A percentile compares a stretch with the other conserved stretches of the same genome.
phyloP scores from a whole-genome alignment of 768 basidiomycete genomes.

The Termitomyces sp. region DNA sequence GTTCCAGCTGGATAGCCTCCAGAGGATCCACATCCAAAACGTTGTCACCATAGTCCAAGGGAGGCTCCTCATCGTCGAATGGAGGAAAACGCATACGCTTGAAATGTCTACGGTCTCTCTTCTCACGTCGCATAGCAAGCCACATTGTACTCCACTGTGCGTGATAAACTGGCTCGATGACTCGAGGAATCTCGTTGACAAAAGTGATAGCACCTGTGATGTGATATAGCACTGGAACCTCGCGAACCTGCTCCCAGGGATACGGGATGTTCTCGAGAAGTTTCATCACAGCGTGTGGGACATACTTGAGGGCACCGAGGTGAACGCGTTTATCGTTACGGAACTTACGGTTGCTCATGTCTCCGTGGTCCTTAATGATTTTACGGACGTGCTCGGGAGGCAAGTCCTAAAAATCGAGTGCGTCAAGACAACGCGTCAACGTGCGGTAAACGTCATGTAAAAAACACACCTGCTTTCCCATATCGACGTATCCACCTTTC shows the following conservation, averaged over 20 bases:
- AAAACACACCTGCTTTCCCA: constrained; percentile 83
- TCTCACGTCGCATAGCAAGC: constrained; percentile 98
- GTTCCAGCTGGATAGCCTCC: constrained; percentile 95
- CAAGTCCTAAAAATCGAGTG: constrained; percentile 58
- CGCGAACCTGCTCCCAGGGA: constrained; percentile 99
- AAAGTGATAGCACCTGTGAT: constrained; percentile 99
- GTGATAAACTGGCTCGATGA: constrained; percentile 97
- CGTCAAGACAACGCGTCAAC: constrained; percentile 10
- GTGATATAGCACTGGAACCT: constrained; percentile 97
- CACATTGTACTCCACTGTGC: constrained; percentile 99
- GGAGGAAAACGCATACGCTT: constrained; percentile 99
- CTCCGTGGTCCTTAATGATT: constrained; percentile 99
- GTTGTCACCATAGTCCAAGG: constrained; percentile 98
- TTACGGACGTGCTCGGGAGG: constrained; percentile 98
- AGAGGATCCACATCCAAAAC: constrained; percentile 96
- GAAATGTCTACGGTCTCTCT: constrained; percentile 97
- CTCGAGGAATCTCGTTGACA: constrained; percentile 95
- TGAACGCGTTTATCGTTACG: constrained; percentile 99
- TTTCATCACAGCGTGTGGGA: constrained; percentile 99
- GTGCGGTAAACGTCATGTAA: constrained; percentile 3
- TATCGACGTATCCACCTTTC: constrained; percentile 85
- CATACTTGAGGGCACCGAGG: constrained; percentile 96
- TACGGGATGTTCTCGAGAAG: constrained; percentile 96
- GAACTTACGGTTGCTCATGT: constrained; percentile 99
- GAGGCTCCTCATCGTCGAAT: constrained; percentile 99